Conservation (phyloP, 129 eudicot genomes). For the Pseudognaphalium luteoalbum region DNA sequence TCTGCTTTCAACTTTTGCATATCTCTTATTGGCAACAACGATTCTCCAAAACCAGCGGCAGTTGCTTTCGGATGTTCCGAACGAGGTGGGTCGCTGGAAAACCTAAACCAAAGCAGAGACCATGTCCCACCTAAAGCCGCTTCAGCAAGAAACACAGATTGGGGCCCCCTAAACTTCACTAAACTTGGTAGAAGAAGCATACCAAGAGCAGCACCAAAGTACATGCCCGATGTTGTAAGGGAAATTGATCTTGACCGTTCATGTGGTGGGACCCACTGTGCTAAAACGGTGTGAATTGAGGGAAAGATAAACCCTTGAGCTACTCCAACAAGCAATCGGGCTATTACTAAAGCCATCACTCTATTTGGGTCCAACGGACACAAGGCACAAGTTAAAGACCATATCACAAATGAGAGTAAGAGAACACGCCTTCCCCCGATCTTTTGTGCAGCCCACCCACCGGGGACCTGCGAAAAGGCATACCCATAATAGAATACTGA, state of each 20-base stretch:
- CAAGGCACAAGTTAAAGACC: slow-evolving; percentile 15
- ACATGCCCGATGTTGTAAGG: slow-evolving; percentile 85
- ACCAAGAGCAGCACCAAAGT: slow-evolving; percentile 81
- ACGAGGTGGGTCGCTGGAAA: slow-evolving; percentile 32
- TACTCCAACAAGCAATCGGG: slow-evolving; percentile 80
- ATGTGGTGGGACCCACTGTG: slow-evolving; percentile 96
- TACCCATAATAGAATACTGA: slow-evolving; percentile 88
- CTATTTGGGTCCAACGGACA: slow-evolving; percentile 11
- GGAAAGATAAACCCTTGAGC: slow-evolving; percentile 91
- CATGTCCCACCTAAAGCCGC: slow-evolving; percentile 44
- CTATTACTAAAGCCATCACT: slow-evolving; percentile 48
- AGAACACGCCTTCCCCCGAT: slow-evolving; percentile 17
- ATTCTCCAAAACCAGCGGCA: slow-evolving; percentile 47
- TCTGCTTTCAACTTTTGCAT: slow-evolving; percentile 41
- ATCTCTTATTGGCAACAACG: slow-evolving; percentile 51
- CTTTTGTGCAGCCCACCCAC: slow-evolving; percentile 18
- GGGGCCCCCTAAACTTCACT: slow-evolving; percentile 72
- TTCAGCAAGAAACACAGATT: slow-evolving; percentile 74
- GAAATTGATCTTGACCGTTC: slow-evolving; percentile 88
- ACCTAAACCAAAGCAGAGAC: slow-evolving; percentile 27
- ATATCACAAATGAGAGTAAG: slow-evolving; percentile 7
- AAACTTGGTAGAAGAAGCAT: slow-evolving; percentile 71
- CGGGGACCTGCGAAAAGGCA: slow-evolving; percentile 36
- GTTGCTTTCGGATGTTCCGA: slow-evolving; percentile 36
- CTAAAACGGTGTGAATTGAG: slow-evolving; percentile 82